These are phyloP conservation scores for Lotmaria passim DNA, from an alignment of 208 protist genomes.

Conservation along the genomic window DNA sequence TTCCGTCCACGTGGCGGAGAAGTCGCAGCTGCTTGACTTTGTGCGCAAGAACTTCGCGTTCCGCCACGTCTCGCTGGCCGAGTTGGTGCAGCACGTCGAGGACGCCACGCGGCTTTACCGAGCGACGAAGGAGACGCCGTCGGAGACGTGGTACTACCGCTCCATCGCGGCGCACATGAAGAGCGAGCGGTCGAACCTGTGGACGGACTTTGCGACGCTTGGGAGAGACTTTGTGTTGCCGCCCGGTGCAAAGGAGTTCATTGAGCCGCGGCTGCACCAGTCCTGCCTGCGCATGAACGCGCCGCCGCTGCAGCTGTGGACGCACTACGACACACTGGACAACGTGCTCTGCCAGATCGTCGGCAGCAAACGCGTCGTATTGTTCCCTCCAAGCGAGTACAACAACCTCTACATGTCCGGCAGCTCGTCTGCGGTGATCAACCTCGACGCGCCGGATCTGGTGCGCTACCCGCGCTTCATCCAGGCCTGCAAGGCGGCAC, in stretches of 20 bases:
- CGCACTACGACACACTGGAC: slow-evolving; percentile 94
- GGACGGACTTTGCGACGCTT: slow-evolving; percentile 76
- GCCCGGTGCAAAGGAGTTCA: slow-evolving; percentile 37
- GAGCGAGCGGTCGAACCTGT: slow-evolving; percentile 83
- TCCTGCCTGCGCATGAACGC: slow-evolving; percentile 90
- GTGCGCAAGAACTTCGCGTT: slow-evolving; percentile 91
- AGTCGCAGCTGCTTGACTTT: slow-evolving; percentile 81
- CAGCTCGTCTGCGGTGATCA: slow-evolving; percentile 86
- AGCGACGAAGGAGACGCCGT: slow-evolving; percentile 8
- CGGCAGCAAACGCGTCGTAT: slow-evolving; percentile 86
- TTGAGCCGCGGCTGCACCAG: slow-evolving; percentile 81
- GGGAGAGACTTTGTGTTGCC: slow-evolving; percentile 81
- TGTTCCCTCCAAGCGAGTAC: slow-evolving; percentile 89
- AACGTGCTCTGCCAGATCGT: slow-evolving; percentile 94
- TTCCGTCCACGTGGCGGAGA: slow-evolving; percentile 80
- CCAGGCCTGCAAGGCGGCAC: slow-evolving; percentile 69
- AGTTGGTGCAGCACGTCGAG: slow-evolving; percentile 73
- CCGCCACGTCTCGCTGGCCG: slow-evolving; percentile 68
- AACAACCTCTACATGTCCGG: slow-evolving; percentile 91
- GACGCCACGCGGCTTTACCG: slow-evolving; percentile 32
- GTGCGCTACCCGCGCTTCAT: slow-evolving; percentile 83
- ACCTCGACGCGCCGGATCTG: slow-evolving; percentile 80
- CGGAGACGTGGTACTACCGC: slow-evolving; percentile 87
- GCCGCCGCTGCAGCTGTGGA: slow-evolving; percentile 90
- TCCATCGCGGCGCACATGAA: slow-evolving; percentile 87